Percentiles rank a stretch among this genome's conserved stretches.
These are phyloP conservation scores for Oryza nivara DNA, from an alignment of 176 grass and related monocot genomes.

Conservation along the genomic window DNA sequence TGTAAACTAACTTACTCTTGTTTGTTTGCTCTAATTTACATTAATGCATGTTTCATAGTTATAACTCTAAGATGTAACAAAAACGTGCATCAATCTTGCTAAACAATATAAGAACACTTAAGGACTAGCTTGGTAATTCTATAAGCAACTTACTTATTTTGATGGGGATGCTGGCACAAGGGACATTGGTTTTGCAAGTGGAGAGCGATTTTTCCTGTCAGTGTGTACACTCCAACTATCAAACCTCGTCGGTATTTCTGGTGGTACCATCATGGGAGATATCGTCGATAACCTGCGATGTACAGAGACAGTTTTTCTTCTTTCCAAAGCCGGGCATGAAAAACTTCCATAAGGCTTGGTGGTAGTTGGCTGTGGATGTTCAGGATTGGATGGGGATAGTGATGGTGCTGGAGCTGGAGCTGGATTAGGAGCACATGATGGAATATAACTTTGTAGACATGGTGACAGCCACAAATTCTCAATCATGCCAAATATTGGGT, in stretches of 20 bases:
- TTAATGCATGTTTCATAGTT: not conserved
- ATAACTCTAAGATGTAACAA: not conserved
- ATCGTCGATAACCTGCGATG: slow-evolving; percentile 23
- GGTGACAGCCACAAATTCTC: slow-evolving; percentile 40
- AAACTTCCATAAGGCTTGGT: not conserved
- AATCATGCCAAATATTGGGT: slow-evolving; percentile 42
- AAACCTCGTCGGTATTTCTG: not conserved
- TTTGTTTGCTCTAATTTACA: not conserved
- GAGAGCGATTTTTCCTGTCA: slow-evolving; percentile 18
- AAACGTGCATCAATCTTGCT: not conserved
- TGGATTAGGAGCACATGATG: slow-evolving; percentile 31
- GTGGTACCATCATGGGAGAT: slow-evolving; percentile 12
- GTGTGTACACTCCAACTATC: not conserved
- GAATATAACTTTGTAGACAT: not conserved
- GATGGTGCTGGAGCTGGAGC: slow-evolving; percentile 25
- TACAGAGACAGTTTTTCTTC: slow-evolving; percentile 26
- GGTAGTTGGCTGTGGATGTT: slow-evolving; percentile 17
- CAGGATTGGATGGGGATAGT: slow-evolving; percentile 13
- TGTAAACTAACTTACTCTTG: not conserved
- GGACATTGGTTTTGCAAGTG: slow-evolving; percentile 7
- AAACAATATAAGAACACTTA: not conserved
- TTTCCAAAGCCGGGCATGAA: slow-evolving; percentile 32
- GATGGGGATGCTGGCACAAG: not conserved
- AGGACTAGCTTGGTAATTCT: not conserved
- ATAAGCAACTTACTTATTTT: slow-evolving; percentile 34